Conservation (phyloP, 2,329 filamentous ascomycete genomes). For the Epichloe baconii region DNA sequence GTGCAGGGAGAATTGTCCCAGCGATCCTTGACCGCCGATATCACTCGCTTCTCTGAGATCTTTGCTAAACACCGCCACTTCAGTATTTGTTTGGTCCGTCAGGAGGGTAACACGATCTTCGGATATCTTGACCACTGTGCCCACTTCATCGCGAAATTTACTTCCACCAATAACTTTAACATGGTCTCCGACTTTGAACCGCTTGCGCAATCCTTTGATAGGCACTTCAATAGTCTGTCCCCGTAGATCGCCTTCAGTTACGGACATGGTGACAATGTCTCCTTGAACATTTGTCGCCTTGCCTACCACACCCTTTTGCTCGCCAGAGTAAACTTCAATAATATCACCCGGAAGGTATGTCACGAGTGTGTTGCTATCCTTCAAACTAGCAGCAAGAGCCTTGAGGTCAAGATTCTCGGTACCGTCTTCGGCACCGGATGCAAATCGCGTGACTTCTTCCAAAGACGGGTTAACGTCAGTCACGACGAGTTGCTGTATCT, state of each 20-base stretch:
- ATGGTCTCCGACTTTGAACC: constrained; percentile 87
- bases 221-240: constrained; percentile 88
- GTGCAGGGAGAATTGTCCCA: constrained; percentile 84
- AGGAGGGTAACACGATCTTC: constrained; percentile 88
- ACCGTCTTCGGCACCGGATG: constrained; percentile 77
- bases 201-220: constrained; percentile 80
- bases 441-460: constrained; percentile 92
- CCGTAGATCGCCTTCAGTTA: constrained; percentile 67
- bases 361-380: constrained; percentile 67
- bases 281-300: constrained; percentile 75
- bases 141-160: constrained; percentile 86
- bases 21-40: constrained; percentile 68
- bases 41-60: constrained; percentile 89
- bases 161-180: constrained; percentile 97
- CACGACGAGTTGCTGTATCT: constrained; percentile 71
- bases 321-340: constrained; percentile 92
- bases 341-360: constrained; percentile 86
- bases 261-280: constrained; percentile 81
- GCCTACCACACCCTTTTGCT: constrained; percentile 84
- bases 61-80: constrained; percentile 96
- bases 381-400: constrained; percentile 78
- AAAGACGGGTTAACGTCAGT: constrained; percentile 87
- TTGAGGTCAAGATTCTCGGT: constrained; percentile 88
- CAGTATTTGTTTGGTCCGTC: constrained; percentile 82
- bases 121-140: constrained; percentile 88